Evolutionary conservation across 139 green algal genomes (phyloP).

Genomic region (Desmodesmus armatus): DNA sequence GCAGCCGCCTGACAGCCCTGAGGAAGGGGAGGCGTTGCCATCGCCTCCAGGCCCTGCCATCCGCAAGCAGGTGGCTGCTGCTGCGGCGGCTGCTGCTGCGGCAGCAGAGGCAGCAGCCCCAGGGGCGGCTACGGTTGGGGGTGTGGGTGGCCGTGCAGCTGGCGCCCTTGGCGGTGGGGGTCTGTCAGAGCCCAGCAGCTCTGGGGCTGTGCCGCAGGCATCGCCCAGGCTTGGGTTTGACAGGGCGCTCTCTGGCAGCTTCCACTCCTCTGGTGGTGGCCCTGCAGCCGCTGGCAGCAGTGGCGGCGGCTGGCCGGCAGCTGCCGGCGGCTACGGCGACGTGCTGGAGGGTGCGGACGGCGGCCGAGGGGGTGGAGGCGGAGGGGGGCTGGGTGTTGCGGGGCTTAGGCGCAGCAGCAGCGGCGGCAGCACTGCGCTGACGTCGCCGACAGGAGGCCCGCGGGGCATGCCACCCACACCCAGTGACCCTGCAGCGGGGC

Average conservation of each 20-base stretch:
- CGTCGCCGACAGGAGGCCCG: too few relatives aligned
- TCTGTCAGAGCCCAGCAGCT: too few relatives aligned
- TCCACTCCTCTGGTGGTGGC: too few relatives aligned
- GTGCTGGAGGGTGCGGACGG: background rate
- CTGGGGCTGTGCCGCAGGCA: too few relatives aligned
- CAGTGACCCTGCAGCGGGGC: too few relatives aligned
- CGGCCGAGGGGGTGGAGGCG: background rate
- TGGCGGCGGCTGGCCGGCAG: background rate
- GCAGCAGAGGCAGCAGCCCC: background rate
- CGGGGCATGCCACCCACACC: too few relatives aligned
- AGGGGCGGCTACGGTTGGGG: background rate
- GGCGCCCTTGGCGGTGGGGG: background rate
- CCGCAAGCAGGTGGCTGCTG: background rate
- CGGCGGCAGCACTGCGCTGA: background rate
- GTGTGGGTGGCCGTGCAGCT: background rate
- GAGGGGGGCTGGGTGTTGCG: too few relatives aligned
- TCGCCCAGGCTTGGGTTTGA: too few relatives aligned
- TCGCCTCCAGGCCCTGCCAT: background rate
- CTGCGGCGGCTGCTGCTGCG: background rate
- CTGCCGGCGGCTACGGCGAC: conserved; percentile 6
- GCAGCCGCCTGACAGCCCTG: conserved; percentile 15
- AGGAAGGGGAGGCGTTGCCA: conserved; percentile 31
- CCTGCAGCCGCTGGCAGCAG: too few relatives aligned
- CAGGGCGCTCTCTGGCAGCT: too few relatives aligned
- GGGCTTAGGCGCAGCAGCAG: background rate